Evolutionary conservation across 2,329 filamentous ascomycete genomes (phyloP).

Genomic region (Mycogone perniciosa): DNA sequence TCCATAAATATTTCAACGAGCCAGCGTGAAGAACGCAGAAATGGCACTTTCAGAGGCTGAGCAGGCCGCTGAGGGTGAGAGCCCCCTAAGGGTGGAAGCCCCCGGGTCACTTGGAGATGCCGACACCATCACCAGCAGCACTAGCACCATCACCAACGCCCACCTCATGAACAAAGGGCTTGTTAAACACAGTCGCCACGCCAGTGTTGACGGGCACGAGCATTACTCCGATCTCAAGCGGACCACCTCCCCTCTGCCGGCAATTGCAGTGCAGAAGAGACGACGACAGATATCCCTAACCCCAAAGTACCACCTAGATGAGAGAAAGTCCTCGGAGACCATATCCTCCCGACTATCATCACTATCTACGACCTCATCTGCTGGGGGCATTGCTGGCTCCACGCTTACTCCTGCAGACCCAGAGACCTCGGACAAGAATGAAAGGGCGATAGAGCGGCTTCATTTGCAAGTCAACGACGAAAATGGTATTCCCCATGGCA

Average conservation of each 20-base stretch:
- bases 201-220: slow-evolving; percentile 5
- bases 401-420: not conserved
- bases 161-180: slow-evolving; percentile 3
- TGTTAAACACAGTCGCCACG: slow-evolving; percentile 3
- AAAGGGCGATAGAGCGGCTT: not conserved
- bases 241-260: slow-evolving; percentile 3
- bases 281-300: not conserved
- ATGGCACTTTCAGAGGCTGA: not conserved
- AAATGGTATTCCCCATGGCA: not conserved
- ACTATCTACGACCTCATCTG: not conserved
- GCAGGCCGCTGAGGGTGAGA: not conserved
- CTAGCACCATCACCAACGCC: not conserved
- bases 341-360: not conserved
- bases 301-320: not conserved
- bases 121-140: too few species aligned
- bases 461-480: not conserved
- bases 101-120: not conserved
- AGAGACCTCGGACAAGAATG: not conserved
- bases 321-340: slow-evolving; percentile 2
- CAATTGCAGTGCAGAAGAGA: not conserved
- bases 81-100: not conserved
- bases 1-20: not conserved
- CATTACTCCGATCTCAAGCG: not conserved
- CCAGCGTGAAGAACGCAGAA: not conserved
- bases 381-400: not conserved